Evolutionary conservation across 768 basidiomycete genomes (phyloP).

Genomic region (Chalciporus sphaerocephalus): DNA sequence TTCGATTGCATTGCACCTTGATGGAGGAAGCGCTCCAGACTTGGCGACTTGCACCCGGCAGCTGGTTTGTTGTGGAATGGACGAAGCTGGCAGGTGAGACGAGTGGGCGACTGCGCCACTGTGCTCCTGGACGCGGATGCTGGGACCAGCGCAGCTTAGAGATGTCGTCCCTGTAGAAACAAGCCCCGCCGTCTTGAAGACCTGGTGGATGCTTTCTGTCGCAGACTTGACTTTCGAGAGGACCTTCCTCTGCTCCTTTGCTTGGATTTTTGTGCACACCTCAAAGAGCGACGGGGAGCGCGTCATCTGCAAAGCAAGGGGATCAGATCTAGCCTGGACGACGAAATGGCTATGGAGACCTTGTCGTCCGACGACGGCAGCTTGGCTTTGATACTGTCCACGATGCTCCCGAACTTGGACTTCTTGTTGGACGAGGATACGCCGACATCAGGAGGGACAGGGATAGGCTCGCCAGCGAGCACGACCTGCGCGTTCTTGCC

Average conservation of each 20-base stretch:
- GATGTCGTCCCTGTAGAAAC: neutral
- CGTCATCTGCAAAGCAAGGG: neutral
- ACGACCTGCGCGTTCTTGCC: neutral
- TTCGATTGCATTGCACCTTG: neutral
- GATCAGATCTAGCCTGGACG: neutral
- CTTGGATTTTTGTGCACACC: neutral
- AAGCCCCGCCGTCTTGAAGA: conserved; percentile 12
- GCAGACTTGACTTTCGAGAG: conserved; percentile 10
- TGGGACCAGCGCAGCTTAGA: neutral
- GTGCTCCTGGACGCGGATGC: neutral
- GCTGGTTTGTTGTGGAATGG: neutral
- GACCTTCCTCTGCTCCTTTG: conserved; percentile 6
- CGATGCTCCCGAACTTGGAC: conserved; percentile 6
- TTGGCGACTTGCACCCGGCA: neutral
- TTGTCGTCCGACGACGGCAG: neutral
- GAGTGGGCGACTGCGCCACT: neutral
- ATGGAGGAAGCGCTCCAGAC: neutral
- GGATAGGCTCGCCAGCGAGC: neutral
- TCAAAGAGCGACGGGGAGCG: neutral
- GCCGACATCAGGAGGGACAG: neutral
- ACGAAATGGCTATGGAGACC: conserved; percentile 1
- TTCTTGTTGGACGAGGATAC: conserved; percentile 1
- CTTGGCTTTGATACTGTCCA: neutral
- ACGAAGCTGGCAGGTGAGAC: neutral
- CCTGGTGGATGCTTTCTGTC: conserved; percentile 12